These are phyloP conservation scores for Vicia sativa DNA, from an alignment of 306 rosid species.

Conservation along the genomic window DNA sequence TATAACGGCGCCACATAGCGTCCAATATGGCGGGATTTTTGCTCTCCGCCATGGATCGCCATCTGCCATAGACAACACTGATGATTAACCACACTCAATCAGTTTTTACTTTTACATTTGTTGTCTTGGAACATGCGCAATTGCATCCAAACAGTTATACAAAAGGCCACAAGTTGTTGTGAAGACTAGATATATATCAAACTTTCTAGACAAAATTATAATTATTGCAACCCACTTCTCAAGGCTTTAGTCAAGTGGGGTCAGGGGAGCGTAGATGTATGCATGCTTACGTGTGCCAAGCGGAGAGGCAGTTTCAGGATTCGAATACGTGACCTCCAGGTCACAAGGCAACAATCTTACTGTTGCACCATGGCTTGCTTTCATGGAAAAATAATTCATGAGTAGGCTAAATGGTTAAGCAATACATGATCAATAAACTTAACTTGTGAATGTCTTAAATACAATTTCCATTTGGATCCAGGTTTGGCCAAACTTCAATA, in stretches of 20 bases:
- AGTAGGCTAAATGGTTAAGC: slow-evolving; percentile 26
- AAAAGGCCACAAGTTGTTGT: neutral
- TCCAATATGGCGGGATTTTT: too few species aligned
- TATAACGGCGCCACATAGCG: too few species aligned
- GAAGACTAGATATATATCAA: neutral
- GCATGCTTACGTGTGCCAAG: neutral
- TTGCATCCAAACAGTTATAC: neutral
- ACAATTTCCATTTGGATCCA: slow-evolving; percentile 13
- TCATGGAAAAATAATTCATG: neutral
- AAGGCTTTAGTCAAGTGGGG: neutral
- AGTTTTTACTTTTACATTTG: neutral
- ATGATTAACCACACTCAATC: neutral
- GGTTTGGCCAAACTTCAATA: slow-evolving; percentile 5
- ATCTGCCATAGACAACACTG: too few species aligned
- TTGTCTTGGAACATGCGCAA: neutral
- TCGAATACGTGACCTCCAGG: neutral
- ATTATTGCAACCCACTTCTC: neutral
- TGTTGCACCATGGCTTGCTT: neutral
- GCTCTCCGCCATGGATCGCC: too few species aligned
- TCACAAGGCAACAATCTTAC: neutral
- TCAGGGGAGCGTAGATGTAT: neutral
- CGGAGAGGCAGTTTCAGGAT: neutral
- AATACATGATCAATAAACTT: slow-evolving; percentile 25
- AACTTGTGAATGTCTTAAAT: slow-evolving; percentile 8
- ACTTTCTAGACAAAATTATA: slow-evolving; percentile 1